These are phyloP conservation scores for Leccinum barrowsii DNA, from an alignment of 768 basidiomycete species.

Conservation along the genomic window DNA sequence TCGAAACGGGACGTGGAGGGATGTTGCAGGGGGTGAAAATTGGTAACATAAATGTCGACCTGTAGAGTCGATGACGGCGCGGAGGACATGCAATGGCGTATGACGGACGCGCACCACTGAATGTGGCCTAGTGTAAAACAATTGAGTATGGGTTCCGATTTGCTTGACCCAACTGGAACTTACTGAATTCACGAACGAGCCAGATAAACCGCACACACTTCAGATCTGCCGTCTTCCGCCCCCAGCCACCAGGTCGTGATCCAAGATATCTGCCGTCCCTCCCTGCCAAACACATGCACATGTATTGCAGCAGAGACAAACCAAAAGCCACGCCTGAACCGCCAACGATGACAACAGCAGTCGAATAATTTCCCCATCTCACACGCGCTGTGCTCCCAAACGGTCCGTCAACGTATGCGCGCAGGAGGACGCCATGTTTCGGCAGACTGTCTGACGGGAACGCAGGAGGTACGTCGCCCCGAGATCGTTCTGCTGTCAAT, in stretches of 20 bases:
- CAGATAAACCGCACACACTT: conserved; percentile 69
- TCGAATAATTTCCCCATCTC: too few relatives aligned
- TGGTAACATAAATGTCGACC: conserved; percentile 74
- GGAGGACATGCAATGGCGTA: conserved; percentile 60
- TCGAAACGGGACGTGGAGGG: conserved; percentile 1
- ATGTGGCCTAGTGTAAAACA: conserved; percentile 52
- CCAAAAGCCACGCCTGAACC: too few relatives aligned
- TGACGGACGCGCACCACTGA: conserved; percentile 67
- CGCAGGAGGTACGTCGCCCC: too few relatives aligned
- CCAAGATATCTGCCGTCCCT: conserved; percentile 50
- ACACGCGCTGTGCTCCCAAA: too few relatives aligned
- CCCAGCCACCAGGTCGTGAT: conserved; percentile 43
- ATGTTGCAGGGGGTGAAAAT: conserved; percentile 34
- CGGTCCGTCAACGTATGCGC: too few relatives aligned
- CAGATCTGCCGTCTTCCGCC: conserved; percentile 39
- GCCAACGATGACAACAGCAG: too few relatives aligned
- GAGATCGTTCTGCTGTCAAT: too few relatives aligned
- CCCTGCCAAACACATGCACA: conserved; percentile 53
- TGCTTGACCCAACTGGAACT: conserved; percentile 24
- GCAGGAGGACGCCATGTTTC: too few relatives aligned
- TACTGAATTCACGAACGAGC: conserved; percentile 74
- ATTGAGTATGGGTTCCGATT: background rate
- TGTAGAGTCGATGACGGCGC: conserved; percentile 48
- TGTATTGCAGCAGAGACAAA: too few relatives aligned
- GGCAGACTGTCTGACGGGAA: too few relatives aligned